Evolutionary conservation across 2,329 filamentous ascomycete genomes (phyloP).

Genomic region (Stagonosporopsis vannaccii): DNA sequence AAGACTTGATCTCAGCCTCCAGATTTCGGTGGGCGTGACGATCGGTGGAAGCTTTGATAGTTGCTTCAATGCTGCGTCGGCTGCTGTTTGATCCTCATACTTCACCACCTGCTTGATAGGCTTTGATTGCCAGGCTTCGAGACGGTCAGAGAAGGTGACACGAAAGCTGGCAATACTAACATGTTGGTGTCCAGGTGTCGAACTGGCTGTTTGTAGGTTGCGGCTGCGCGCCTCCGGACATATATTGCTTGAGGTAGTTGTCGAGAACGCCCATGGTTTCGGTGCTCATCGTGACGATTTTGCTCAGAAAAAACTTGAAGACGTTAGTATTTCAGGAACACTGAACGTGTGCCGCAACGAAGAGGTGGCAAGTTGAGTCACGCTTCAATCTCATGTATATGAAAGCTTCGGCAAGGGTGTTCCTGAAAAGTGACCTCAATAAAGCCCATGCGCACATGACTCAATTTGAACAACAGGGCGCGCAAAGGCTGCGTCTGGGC

Average conservation of each 20-base stretch:
- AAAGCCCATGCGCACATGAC: slow-evolving; percentile 32
- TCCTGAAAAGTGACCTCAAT: slow-evolving; percentile 28
- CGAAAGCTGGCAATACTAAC: slow-evolving; percentile 29
- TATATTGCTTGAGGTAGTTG: slow-evolving; percentile 22
- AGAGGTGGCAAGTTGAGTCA: slow-evolving; percentile 22
- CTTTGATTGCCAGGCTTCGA: slow-evolving; percentile 73
- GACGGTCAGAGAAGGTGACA: slow-evolving; percentile 18
- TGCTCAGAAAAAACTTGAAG: not conserved
- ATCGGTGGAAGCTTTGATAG: slow-evolving; percentile 76
- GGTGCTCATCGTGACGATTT: slow-evolving; percentile 14
- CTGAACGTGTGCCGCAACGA: not conserved
- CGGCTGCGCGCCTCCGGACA: slow-evolving; percentile 10
- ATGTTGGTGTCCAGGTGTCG: slow-evolving; percentile 51
- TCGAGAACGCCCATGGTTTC: slow-evolving; percentile 21
- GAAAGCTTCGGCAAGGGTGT: slow-evolving; percentile 27
- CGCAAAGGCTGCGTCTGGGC: not conserved
- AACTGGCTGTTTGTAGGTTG: slow-evolving; percentile 11
- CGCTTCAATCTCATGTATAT: slow-evolving; percentile 23
- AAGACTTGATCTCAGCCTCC: slow-evolving; percentile 77
- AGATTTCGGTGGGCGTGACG: slow-evolving; percentile 81
- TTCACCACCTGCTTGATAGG: slow-evolving; percentile 79
- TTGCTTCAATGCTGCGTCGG: slow-evolving; percentile 68
- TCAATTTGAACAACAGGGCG: slow-evolving; percentile 20
- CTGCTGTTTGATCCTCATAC: slow-evolving; percentile 69
- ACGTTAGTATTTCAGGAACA: not conserved